Evolutionary conservation across 176 grass and related monocot genomes (phyloP).

Genomic region (Dendrocalamus sinicus): DNA sequence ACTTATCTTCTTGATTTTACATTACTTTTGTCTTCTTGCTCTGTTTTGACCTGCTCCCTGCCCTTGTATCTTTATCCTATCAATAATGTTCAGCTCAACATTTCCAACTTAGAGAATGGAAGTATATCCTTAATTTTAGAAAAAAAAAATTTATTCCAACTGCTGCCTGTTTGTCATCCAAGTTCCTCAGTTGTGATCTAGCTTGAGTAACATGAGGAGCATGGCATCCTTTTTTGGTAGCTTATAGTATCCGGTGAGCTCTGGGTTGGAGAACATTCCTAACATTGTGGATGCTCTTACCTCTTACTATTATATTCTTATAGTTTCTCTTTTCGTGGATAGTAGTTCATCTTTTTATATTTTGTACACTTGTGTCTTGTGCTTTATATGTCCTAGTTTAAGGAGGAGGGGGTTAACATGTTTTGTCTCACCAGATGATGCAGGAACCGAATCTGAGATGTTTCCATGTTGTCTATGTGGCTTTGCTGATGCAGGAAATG

Average conservation of each 20-base stretch:
- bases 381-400: too few relatives aligned
- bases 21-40: background rate
- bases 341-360: background rate
- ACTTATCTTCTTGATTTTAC: conserved; percentile 37
- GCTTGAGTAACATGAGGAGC: background rate
- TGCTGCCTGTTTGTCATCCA: background rate
- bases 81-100: background rate
- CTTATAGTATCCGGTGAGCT: background rate
- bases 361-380: too few relatives aligned
- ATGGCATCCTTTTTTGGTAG: background rate
- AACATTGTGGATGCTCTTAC: background rate
- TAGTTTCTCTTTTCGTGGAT: background rate
- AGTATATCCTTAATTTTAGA: background rate
- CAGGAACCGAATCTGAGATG: conserved; percentile 5
- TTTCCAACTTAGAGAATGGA: background rate
- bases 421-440: background rate
- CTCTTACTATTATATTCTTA: background rate
- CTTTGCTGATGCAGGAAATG: conserved; percentile 55
- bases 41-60: background rate
- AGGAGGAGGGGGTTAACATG: background rate
- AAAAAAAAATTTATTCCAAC: background rate
- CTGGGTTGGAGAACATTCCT: background rate
- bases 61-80: background rate
- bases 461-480: background rate
- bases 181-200: background rate